Evolutionary conservation across 2,329 filamentous ascomycete genomes (phyloP).

Genomic region (Balansia obtecta): DNA sequence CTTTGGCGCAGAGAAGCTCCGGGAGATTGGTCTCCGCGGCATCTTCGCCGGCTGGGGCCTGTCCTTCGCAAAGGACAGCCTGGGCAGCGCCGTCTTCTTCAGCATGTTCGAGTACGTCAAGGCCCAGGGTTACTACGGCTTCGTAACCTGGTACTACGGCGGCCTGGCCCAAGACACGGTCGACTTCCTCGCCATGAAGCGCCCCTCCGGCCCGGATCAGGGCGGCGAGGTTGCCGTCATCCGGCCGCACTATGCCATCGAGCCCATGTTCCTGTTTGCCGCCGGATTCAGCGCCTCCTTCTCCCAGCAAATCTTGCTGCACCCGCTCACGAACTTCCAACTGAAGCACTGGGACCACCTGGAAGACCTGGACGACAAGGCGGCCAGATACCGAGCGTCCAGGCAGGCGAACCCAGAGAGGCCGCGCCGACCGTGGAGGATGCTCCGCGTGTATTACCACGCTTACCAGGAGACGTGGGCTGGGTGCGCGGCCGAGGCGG

Average conservation of each 20-base stretch:
- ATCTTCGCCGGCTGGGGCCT: conserved; percentile 64
- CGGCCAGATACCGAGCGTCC: conserved; percentile 30
- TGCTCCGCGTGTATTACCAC: conserved; percentile 53
- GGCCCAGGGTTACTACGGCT: conserved; percentile 57
- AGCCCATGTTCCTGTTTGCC: conserved; percentile 57
- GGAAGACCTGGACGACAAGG: conserved; percentile 56
- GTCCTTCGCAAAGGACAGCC: conserved; percentile 54
- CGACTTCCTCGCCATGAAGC: conserved; percentile 34
- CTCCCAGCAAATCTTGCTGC: conserved; percentile 55
- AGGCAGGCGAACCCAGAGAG: conserved; percentile 18
- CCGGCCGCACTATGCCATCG: conserved; percentile 61
- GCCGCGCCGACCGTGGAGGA: conserved; percentile 30
- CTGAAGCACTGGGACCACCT: conserved; percentile 61
- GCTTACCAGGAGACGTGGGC: conserved; percentile 58
- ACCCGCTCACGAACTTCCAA: conserved; percentile 60
- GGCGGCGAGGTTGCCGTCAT: conserved; percentile 36
- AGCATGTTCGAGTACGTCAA: conserved; percentile 66
- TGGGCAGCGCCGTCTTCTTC: conserved; percentile 63
- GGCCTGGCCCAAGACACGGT: conserved; percentile 39
- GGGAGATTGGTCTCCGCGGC: conserved; percentile 59
- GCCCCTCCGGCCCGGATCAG: conserved; percentile 19
- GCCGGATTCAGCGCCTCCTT: conserved; percentile 59
- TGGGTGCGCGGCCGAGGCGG: conserved; percentile 46
- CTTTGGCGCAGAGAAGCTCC: conserved; percentile 50
- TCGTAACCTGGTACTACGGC: conserved; percentile 59